These are phyloP conservation scores for Colletotrichum sp. DNA, from an alignment of 2,329 filamentous ascomycete species.

Conservation along the genomic window DNA sequence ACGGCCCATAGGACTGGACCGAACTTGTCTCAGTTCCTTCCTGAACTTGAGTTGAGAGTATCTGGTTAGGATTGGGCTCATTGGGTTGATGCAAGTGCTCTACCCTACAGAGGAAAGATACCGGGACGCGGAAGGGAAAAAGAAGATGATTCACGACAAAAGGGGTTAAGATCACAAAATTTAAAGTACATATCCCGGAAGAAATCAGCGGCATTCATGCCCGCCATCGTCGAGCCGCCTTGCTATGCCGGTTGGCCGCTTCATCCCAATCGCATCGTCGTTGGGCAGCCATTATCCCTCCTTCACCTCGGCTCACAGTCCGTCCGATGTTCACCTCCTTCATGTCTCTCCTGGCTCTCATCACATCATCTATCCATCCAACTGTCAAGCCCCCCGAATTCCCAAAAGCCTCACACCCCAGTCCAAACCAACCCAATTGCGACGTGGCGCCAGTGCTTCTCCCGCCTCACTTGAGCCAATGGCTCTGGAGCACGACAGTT, in stretches of 20 bases:
- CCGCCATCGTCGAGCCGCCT: conserved; percentile 5
- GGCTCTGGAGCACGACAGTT: conserved; percentile 18
- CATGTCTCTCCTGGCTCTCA: background rate
- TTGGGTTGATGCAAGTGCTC: background rate
- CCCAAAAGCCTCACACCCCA: conserved; percentile 3
- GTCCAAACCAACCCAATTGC: conserved; percentile 16
- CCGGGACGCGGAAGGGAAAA: background rate
- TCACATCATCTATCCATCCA: conserved; percentile 1
- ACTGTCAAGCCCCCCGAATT: background rate
- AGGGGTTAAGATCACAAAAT: conserved; percentile 2
- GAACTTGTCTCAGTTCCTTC: too few relatives aligned
- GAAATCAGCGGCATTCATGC: conserved; percentile 15
- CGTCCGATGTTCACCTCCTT: conserved; percentile 6
- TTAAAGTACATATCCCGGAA: background rate
- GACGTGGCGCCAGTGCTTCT: conserved; percentile 23
- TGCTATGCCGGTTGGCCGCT: conserved; percentile 9
- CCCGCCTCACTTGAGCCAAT: conserved; percentile 19
- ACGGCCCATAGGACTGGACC: background rate
- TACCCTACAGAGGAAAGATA: background rate
- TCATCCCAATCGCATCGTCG: conserved; percentile 7
- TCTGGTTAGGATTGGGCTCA: background rate
- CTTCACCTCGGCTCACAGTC: background rate
- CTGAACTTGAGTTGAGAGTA: background rate
- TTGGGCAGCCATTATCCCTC: conserved; percentile 23
- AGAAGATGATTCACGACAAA: background rate